phyloP scores from a whole-genome alignment of 2,329 filamentous ascomycete genomes.

The Talaromyces islandicus region DNA sequence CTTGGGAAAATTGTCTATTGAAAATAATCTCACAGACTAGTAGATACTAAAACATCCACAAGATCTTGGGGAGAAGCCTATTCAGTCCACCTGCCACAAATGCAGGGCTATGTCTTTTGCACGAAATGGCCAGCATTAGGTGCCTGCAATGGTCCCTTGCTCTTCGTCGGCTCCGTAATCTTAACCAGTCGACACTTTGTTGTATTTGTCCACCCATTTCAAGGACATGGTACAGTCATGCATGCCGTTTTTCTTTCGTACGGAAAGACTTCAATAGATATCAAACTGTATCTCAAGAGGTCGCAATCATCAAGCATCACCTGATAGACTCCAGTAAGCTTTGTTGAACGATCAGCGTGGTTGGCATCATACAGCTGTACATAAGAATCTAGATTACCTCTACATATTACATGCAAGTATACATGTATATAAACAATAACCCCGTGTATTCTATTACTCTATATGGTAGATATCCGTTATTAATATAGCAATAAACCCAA shows the following conservation, averaged over 20 bases:
- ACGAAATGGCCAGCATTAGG: constrained; percentile 51
- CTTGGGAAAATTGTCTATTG: too few relatives aligned
- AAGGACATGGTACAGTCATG: too few relatives aligned
- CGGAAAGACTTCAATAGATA: too few relatives aligned
- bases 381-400: not conserved
- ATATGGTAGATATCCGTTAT: not conserved
- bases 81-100: constrained; percentile 34
- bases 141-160: constrained; percentile 43
- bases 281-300: too few relatives aligned
- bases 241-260: too few relatives aligned
- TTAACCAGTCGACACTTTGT: constrained; percentile 44
- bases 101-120: constrained; percentile 47
- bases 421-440: not conserved
- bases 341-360: too few relatives aligned
- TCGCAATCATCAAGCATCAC: too few relatives aligned
- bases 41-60: not conserved
- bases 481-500: not conserved
- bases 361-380: too few relatives aligned
- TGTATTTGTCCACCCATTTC: too few relatives aligned
- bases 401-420: not conserved
- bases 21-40: too few relatives aligned
- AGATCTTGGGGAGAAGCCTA: constrained; percentile 16
- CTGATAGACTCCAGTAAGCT: too few relatives aligned
- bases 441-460: not conserved
- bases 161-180: constrained; percentile 37